Percentiles rank a stretch among this genome's conserved stretches.
Evolutionary conservation across 306 rosid species (phyloP).

Genomic region (Potentilla sterilis): DNA sequence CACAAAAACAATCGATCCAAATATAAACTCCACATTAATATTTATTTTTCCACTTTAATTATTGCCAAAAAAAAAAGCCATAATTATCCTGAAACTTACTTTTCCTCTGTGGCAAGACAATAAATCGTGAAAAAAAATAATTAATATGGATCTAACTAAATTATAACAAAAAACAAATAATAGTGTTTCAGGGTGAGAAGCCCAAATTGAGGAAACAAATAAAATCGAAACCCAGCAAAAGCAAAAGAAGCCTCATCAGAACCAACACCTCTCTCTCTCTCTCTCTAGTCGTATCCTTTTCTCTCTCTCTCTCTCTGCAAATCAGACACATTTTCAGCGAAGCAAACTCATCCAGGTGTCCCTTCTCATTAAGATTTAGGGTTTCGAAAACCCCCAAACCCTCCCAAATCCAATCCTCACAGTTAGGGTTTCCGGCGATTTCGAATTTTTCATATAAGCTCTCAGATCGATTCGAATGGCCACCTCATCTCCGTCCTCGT

Average conservation of each 20-base stretch:
- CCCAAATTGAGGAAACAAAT: not conserved
- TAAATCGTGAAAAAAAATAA: too few species aligned
- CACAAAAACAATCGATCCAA: too few species aligned
- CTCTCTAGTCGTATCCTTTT: constrained; percentile 20
- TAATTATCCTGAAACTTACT: too few species aligned
- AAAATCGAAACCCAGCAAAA: constrained; percentile 12
- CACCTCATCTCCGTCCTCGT: constrained; percentile 17
- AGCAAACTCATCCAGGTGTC: constrained; percentile 23
- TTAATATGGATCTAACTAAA: too few species aligned
- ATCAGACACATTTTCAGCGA: constrained; percentile 17
- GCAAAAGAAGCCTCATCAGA: not conserved
- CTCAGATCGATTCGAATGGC: constrained; percentile 74
- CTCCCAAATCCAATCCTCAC: not conserved
- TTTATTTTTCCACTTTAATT: too few species aligned
- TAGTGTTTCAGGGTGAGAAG: too few species aligned
- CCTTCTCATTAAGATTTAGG: constrained; percentile 27
- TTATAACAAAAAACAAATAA: too few species aligned
- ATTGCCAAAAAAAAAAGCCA: too few species aligned
- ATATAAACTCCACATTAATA: too few species aligned
- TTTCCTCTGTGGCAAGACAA: too few species aligned
- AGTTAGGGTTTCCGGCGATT: constrained; percentile 12
- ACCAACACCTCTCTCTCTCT: not conserved
- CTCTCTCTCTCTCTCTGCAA: constrained; percentile 12
- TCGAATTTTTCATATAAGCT: constrained; percentile 29
- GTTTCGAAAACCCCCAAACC: constrained; percentile 27